Base-by-base conservation (phyloP, 768 basidiomycete species). In the Termitomyces sp. region DNA sequence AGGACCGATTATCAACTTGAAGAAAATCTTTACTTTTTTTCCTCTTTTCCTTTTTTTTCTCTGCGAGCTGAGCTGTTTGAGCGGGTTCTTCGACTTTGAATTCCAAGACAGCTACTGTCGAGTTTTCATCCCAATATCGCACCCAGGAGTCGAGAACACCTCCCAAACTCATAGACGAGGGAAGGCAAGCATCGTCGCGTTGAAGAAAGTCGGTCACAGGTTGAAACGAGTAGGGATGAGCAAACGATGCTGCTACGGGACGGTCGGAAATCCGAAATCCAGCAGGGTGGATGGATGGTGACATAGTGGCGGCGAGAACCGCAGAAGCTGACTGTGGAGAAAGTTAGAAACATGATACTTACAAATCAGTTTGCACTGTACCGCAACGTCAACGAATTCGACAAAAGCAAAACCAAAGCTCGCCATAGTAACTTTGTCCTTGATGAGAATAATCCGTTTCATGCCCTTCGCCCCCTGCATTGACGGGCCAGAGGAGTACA, bases 351-450 rank as follows among this genome's bases (percentile, higher is more conserved):
- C 47, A 34, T 50, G 52, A 28, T 46, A 45, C 2, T 22, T 16
- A 31, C 16, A 41, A 24, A n/a, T 51, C 57, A 3, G 4, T 9
- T 29, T 18, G 39, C 5, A 29, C 66, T 76, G 61, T 73, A 95
- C 96, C 78, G 88, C 84, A 6, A 86, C 70, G 62, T 95, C 91
- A 18, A 89, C 77, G 64, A 98, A 92, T 66, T 98, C 94, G 10
- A 97, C 90, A 67, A 99, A 98, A 0, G 90, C 86, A 68, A 95
- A 96, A 12, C 97, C 92, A 79, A 91, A 94, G 70, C 92, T 92
- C 5, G 88, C 87, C 77, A 89, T 80, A 0, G 91, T 92, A 16
- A 85, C 81, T 66, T 89, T 88, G 73, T 98, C 94, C 70, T 92
- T 91, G 71, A 96, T 87, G 54, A 96, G 79, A 34, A 95, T 78